Evolutionary conservation across 179 eudicot genomes (phyloP).

Genomic region (Vitellaria paradoxa): DNA sequence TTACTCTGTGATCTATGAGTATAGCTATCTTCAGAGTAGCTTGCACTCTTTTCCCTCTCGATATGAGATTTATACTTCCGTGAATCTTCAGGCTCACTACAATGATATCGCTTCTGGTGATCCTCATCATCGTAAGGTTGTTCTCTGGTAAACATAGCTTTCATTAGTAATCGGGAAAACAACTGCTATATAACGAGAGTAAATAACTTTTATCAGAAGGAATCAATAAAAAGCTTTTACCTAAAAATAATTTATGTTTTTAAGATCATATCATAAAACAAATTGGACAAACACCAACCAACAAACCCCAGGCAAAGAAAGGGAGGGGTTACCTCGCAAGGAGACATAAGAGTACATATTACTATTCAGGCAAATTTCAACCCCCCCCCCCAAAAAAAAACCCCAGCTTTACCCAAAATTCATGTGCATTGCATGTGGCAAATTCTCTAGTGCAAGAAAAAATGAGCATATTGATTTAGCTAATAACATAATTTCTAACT

Average conservation of each 20-base stretch:
- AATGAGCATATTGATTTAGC: not conserved
- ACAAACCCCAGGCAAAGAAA: not conserved
- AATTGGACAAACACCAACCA: not conserved
- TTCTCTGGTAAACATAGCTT: constrained; percentile 21
- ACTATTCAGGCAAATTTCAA: too few relatives aligned
- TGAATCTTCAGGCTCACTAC: constrained; percentile 18
- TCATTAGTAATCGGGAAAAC: not conserved
- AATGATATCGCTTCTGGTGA: constrained; percentile 7
- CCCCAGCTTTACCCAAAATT: too few relatives aligned
- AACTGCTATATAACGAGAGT: not conserved
- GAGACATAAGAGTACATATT: not conserved
- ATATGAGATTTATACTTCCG: constrained; percentile 15
- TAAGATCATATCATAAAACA: not conserved
- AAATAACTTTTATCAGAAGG: not conserved
- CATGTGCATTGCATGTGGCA: not conserved
- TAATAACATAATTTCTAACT: not conserved
- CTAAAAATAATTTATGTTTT: not conserved
- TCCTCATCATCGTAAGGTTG: constrained; percentile 21
- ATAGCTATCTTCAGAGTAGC: constrained; percentile 29
- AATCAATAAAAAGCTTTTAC: not conserved
- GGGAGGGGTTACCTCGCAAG: not conserved
- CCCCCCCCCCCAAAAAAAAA: too few relatives aligned
- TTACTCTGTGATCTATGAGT: constrained; percentile 15
- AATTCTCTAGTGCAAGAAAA: not conserved
- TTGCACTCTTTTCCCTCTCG: constrained; percentile 22